phyloP scores from a whole-genome alignment of 768 basidiomycete species.

The Mrakia blollopis region DNA sequence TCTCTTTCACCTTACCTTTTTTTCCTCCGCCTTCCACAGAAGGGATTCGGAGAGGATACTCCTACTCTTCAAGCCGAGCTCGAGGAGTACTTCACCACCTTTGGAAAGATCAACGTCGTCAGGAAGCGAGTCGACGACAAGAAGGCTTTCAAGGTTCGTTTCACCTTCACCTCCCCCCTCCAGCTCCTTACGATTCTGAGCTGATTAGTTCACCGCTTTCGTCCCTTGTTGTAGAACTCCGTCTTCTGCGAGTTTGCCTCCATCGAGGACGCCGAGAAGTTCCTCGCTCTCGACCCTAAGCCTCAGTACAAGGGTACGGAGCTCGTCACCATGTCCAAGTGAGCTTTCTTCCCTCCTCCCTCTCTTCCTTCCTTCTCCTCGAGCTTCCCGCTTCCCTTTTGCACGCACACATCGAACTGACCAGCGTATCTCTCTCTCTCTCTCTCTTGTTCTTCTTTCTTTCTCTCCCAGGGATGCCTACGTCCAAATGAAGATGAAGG shows the following conservation, averaged over 20 bases:
- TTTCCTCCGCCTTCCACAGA: constrained; percentile 50
- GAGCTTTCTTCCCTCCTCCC: constrained; percentile 37
- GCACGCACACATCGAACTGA: neutral
- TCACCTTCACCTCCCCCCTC: neutral
- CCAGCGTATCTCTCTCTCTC: neutral
- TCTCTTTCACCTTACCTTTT: neutral
- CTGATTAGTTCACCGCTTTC: neutral
- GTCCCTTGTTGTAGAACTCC: constrained; percentile 58
- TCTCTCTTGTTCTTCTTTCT: neutral
- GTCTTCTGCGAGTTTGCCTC: constrained; percentile 88
- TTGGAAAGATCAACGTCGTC: constrained; percentile 72
- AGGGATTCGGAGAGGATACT: constrained; percentile 52
- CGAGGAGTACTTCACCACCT: constrained; percentile 73
- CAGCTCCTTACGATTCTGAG: neutral
- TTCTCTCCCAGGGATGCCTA: constrained; percentile 61
- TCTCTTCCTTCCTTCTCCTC: too few species aligned
- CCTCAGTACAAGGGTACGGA: constrained; percentile 65
- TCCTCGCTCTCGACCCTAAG: constrained; percentile 75
- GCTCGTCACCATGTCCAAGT: constrained; percentile 85
- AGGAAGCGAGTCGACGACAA: constrained; percentile 73
- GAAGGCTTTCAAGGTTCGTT: constrained; percentile 65
- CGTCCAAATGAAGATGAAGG: constrained; percentile 92
- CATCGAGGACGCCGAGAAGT: constrained; percentile 61
- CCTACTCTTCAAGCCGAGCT: constrained; percentile 62
- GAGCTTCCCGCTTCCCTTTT: too few species aligned